These are phyloP conservation scores for Acrocalymma vagum DNA, from an alignment of 2,329 filamentous ascomycete genomes.

Conservation along the genomic window DNA sequence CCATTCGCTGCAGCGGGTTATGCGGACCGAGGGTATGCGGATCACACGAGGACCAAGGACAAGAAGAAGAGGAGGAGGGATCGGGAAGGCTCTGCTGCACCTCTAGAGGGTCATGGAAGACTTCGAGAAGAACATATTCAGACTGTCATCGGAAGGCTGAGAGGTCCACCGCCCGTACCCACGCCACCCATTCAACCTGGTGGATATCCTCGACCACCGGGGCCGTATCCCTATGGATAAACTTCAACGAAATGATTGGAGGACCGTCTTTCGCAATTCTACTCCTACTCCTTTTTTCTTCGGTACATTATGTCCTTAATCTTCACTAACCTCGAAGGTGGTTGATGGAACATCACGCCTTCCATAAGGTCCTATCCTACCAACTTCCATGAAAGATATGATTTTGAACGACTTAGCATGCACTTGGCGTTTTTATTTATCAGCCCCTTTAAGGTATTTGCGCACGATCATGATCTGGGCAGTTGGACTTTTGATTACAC, in stretches of 20 bases:
- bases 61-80: slow-evolving; percentile 46
- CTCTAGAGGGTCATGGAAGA: slow-evolving; percentile 22
- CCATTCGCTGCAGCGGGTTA: slow-evolving; percentile 49
- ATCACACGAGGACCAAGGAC: slow-evolving; percentile 36
- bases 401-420: slow-evolving; percentile 18
- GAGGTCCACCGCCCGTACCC: slow-evolving; percentile 43
- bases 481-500: background rate
- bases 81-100: slow-evolving; percentile 34
- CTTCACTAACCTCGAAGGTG: too few relatives aligned
- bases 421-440: slow-evolving; percentile 13
- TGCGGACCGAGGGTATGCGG: slow-evolving; percentile 43
- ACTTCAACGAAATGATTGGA: too few relatives aligned
- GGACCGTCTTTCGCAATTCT: too few relatives aligned
- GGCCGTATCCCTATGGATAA: slow-evolving; percentile 26
- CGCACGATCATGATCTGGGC: background rate
- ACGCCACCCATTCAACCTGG: slow-evolving; percentile 43
- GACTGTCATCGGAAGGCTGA: slow-evolving; percentile 31
- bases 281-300: background rate
- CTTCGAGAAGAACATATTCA: slow-evolving; percentile 27
- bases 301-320: background rate
- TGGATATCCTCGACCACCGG: slow-evolving; percentile 33
- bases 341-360: too few relatives aligned
- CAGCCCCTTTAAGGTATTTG: slow-evolving; percentile 2
- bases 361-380: too few relatives aligned
- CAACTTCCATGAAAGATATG: background rate